Evolutionary conservation across 164 flowering plant species (phyloP).

Genomic region (Paratinospora sagittata): DNA sequence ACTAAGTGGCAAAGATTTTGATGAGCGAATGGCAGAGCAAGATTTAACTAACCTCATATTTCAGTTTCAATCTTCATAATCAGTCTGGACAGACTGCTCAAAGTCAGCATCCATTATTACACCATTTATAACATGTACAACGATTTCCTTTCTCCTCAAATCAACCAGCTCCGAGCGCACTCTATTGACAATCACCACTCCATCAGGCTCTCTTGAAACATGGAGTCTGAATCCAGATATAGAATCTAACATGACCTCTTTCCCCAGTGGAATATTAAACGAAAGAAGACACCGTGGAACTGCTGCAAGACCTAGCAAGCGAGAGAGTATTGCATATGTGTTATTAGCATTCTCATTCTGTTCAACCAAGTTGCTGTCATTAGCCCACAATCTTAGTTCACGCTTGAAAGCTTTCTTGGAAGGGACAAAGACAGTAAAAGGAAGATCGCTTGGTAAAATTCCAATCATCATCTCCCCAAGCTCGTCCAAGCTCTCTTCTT

Average conservation of each 20-base stretch:
- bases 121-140: conserved; percentile 83
- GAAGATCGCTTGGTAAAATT: conserved; percentile 82
- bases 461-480: conserved; percentile 65
- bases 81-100: conserved; percentile 51
- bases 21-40: no score
- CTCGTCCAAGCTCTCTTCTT: conserved; percentile 32
- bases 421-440: conserved; percentile 76
- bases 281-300: conserved; percentile 51
- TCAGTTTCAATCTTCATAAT: conserved; percentile 31
- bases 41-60: background rate
- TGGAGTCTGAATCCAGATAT: conserved; percentile 55
- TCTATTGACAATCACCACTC: conserved; percentile 47
- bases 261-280: conserved; percentile 21
- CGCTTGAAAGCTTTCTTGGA: conserved; percentile 60
- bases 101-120: conserved; percentile 83
- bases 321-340: conserved; percentile 53
- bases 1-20: no score
- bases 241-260: conserved; percentile 50
- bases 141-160: conserved; percentile 39
- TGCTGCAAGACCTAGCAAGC: conserved; percentile 63
- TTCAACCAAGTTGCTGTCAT: conserved; percentile 28
- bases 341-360: conserved; percentile 36
- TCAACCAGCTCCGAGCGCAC: conserved; percentile 45
- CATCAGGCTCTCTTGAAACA: conserved; percentile 38
- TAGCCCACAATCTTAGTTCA: conserved; percentile 39